Percentiles rank a stretch among this genome's conserved stretches.
These are phyloP conservation scores for Solanum medicagineum DNA, from an alignment of 257 asterid genomes.

Conservation along the genomic window DNA sequence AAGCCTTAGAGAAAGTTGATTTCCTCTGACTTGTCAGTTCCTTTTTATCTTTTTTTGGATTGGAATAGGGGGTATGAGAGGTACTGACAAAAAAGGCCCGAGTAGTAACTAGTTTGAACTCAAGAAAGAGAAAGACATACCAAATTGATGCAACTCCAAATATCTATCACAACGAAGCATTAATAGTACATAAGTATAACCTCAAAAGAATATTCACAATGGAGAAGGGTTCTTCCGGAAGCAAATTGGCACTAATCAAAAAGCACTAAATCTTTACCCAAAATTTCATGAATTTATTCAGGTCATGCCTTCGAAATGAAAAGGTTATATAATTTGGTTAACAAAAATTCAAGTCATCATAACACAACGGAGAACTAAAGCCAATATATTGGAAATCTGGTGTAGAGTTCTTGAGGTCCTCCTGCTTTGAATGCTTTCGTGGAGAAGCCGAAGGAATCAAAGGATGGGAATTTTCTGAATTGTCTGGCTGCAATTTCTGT, in stretches of 20 bases:
- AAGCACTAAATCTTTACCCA: constrained; percentile 8
- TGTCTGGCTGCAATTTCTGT: constrained; percentile 84
- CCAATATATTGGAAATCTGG: constrained; percentile 86
- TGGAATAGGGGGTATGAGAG: neutral
- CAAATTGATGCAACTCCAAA: neutral
- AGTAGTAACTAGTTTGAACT: neutral
- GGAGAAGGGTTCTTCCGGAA: neutral
- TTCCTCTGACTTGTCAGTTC: neutral
- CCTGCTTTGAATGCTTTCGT: constrained; percentile 56
- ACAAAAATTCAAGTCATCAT: constrained; percentile 95
- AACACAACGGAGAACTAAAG: constrained; percentile 82
- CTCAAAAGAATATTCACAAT: neutral
- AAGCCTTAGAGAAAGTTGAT: neutral
- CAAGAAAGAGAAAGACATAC: neutral
- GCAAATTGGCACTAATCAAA: neutral
- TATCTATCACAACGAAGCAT: neutral
- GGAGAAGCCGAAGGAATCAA: constrained; percentile 65
- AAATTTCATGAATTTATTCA: neutral
- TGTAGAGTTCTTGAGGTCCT: constrained; percentile 69
- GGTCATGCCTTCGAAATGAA: too few species aligned
- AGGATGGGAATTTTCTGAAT: constrained; percentile 64
- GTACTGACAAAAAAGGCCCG: neutral
- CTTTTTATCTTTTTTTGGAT: neutral
- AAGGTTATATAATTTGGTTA: constrained; percentile 31
- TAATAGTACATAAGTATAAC: constrained; percentile 2